Base-by-base conservation (phyloP, 768 basidiomycete genomes). In the Russula dissimulans region DNA sequence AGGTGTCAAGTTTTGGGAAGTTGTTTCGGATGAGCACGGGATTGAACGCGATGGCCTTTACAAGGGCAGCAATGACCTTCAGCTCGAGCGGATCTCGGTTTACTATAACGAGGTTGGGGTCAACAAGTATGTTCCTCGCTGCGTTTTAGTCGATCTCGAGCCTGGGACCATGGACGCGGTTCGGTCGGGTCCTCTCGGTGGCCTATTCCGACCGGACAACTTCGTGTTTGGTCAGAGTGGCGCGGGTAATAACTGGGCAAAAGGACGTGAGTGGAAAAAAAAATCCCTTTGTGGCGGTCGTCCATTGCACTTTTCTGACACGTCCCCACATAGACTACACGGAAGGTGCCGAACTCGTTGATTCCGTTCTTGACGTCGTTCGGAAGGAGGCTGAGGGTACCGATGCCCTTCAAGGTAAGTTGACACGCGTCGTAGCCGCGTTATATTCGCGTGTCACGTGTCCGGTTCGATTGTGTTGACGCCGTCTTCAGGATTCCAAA, bases 171-270 rank as follows among this genome's bases (percentile, higher is more conserved):
- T 93, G 91, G 91, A 93, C 72, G 89, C 91, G 61, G 85, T 93
- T 61, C 89, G 89, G 75, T 87, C 88, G 54, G 91, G 91, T 54
- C 90, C 92, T 67, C 82, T 95, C 56, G 94, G 95, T 70, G 77
- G 78, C 65, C 85, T 98, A 65, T 97, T 97, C 90, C 87, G 92
- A 69, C 95, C 95, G 41, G 95, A 97, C 78, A 97, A 97, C 82
- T 95, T 95, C 71, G 93, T 97, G 69, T 97, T 95, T 66, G 95
- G 94, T 57, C 95, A 98, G 76, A 93, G 86, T 74, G 94, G 94
- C 77, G 95, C 94, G 68, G 95, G 95, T 71, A 97, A 99, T 85
- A 98, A 98, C 79, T 98, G 97, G 97, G 95, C 97, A 26, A 99
- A 98, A 87, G 95, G 95, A 81, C 89, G 89, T 93, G 71, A 83